Conservation (phyloP, 2,329 filamentous ascomycete species). For the Fusarium palustre region DNA sequence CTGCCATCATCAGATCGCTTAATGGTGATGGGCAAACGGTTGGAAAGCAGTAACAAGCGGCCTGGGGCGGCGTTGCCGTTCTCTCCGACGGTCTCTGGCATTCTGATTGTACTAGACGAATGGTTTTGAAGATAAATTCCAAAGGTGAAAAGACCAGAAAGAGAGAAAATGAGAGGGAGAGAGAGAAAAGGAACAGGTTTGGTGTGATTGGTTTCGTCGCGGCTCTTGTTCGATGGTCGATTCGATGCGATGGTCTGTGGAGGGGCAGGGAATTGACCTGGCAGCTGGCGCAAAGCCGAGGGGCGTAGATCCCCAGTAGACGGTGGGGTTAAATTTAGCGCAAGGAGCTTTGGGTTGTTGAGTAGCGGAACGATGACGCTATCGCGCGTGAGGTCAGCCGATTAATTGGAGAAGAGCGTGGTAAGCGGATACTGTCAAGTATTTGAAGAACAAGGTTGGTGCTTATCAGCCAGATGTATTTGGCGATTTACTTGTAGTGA, state of each 20-base stretch:
- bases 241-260: constrained; percentile 40
- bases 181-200: constrained; percentile 14
- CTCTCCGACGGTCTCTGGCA: constrained; percentile 54
- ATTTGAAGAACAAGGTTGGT: constrained; percentile 26
- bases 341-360: constrained; percentile 42
- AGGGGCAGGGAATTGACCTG: constrained; percentile 46
- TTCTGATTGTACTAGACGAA: constrained; percentile 38
- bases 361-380: constrained; percentile 46
- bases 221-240: constrained; percentile 36
- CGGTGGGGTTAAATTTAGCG: constrained; percentile 44
- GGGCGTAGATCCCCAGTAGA: constrained; percentile 44
- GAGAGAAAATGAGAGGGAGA: constrained; percentile 7
- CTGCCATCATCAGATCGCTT: constrained; percentile 91
- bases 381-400: constrained; percentile 45
- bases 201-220: constrained; percentile 27
- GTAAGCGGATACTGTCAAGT: constrained; percentile 27
- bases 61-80: constrained; percentile 53
- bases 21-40: constrained; percentile 95
- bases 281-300: constrained; percentile 37
- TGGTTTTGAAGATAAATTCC: background rate
- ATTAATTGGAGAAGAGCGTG: constrained; percentile 44
- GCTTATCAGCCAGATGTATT: constrained; percentile 10
- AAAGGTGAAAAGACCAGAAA: constrained; percentile 3
- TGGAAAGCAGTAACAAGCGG: constrained; percentile 86
- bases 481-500: background rate